Evolutionary conservation across 495 filamentous ascomycete genomes (phyloP), one percentile per base, ranked within the genome.

Genomic region (Podospora anserina): DNA sequence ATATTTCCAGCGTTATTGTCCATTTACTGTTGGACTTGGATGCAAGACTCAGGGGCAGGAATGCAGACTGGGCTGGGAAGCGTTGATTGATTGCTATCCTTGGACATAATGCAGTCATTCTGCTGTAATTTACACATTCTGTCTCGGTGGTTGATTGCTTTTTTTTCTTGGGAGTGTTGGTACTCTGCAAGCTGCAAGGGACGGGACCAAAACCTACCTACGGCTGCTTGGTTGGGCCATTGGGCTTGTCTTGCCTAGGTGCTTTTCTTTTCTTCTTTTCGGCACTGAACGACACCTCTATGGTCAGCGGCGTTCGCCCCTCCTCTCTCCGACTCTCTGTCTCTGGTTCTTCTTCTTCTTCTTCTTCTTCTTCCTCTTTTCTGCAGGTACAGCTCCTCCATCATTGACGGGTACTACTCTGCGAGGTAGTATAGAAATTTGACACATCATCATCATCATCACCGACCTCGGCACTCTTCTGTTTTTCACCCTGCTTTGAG

Each of bases 271-370:
- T 20, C n/a, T 58, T 27, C n/a, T 18, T 58, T n/a, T 58, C n/a
- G 18, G 7, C 18, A 58, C 1, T 20, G 56, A 20, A 20, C n/a
- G 19, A 18, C 7, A 58, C 7, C 30, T 32, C 0, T 0, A 20
- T 20, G n/a, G 19, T 27, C 56, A 27, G 23, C 56, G 56, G n/a
- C 18, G 19, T 27, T 20, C 20, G n/a, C 23, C 6, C 23, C 56
- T 3, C 9, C 3, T 23, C 23, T 23, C 23, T 23, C 23, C 23
- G 23, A 23, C 56, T 58, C 18, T 27, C 18, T 7, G 20, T 32
- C 59, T 61, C 30, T 32, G 30, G 7, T 61, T 18, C 27, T 61
- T 61, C 59, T 61, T 32, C 13, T 61, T 49, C 39, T 44, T 44
- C 39, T n/a, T n/a, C n/a, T 61, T 18, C 27, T 61, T 61, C 59